phyloP scores from a whole-genome alignment of 1,139 yeast genomes.

The Sugiyamaella pinicola region DNA sequence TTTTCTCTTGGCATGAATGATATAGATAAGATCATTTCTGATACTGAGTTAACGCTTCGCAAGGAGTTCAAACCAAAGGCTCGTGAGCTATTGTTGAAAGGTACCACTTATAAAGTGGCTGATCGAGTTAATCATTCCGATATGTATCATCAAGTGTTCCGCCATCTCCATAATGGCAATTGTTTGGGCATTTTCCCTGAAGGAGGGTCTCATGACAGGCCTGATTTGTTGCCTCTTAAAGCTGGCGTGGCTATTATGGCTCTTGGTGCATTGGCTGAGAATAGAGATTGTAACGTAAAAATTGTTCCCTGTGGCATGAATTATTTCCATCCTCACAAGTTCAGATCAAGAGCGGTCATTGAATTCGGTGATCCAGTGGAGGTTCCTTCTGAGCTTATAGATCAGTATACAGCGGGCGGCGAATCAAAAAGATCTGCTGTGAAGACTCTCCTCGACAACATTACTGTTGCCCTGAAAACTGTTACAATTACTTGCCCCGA shows the following conservation, averaged over 20 bases:
- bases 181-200: conserved; percentile 97
- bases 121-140: conserved; percentile 80
- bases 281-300: conserved; percentile 71
- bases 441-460: conserved; percentile 63
- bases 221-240: conserved; percentile 85
- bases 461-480: conserved; percentile 76
- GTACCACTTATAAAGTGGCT: conserved; percentile 72
- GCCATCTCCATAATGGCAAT: conserved; percentile 74
- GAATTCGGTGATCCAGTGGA: conserved; percentile 92
- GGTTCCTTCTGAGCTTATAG: conserved; percentile 63
- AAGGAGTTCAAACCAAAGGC: conserved; percentile 65
- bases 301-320: conserved; percentile 97
- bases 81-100: conserved; percentile 47
- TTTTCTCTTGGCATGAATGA: conserved; percentile 78
- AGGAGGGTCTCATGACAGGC: conserved; percentile 95
- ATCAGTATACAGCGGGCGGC: conserved; percentile 57
- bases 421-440: conserved; percentile 72
- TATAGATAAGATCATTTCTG: conserved; percentile 67
- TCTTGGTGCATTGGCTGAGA: conserved; percentile 77
- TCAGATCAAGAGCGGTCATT: conserved; percentile 90
- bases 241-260: conserved; percentile 99
- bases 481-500: conserved; percentile 93
- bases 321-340: conserved; percentile 93
- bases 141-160: conserved; percentile 80
- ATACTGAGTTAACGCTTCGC: conserved; percentile 68